Base-by-base conservation (phyloP, 2,329 filamentous ascomycete genomes). In the Lanzia echinophila region DNA sequence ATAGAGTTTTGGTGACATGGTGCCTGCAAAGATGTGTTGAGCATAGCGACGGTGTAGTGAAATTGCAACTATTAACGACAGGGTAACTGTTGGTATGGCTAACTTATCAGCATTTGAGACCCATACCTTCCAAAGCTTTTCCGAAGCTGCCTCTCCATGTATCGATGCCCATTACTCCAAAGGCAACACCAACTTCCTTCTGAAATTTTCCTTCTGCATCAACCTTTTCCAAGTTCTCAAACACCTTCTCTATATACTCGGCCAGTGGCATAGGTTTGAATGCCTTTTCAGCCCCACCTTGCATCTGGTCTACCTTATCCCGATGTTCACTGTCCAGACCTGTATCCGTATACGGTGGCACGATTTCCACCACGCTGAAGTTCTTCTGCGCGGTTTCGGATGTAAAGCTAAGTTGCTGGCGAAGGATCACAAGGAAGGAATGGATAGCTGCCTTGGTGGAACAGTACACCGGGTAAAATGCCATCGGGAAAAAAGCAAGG, bases 291-390 rank as follows among this genome's bases (percentile, higher is more conserved):
- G 54, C 10, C 0, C 59, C 63, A 8, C 61, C 61, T 38, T 58
- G 55, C 38, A 61, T 53, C 24, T 55, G 58, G n/a, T 50, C 57
- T 6, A 56, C 53, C 17, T 11, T n/a, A 8, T 62, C 62, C 8
- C 64, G 56, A 50, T 63, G 60, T 24, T 52, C 63, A 17, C 55
- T 56, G 31, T 69, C 68, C 8, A 71, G 52, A 1, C 58, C 66
- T 1, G 70, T 71, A 13, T 66, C 68, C 6, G 67, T 62, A 53
- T 69, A 70, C 6, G 67, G 68, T 6, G 69, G 67, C 0, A 64
- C 61, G n/a, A 71, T 59, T 50, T 70, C 68, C 3, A 66, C 58
- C 19, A 70, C 57, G 10, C 58, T 61, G 48, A 70, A 54, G 48
- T 66, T 67, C 22, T 49, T 41, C 15, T 41, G 34, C 6, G 20